Conservation (phyloP, 345 rosid genomes). For the Camelina sativa region DNA sequence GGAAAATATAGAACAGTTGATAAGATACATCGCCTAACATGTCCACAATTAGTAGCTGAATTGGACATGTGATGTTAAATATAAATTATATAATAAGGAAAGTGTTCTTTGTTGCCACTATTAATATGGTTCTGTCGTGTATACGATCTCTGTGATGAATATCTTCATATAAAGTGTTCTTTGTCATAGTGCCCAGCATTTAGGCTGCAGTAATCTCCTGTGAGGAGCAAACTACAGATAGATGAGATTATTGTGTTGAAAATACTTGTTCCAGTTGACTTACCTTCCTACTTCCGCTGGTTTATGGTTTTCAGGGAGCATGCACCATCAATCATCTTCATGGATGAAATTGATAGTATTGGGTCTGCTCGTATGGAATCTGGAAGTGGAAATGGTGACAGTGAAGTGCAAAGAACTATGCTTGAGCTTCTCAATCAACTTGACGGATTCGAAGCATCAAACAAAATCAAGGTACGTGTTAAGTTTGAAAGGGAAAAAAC, state of each 20-base stretch:
- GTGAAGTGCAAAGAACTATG: conserved; percentile 99
- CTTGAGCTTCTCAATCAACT: conserved; percentile 99
- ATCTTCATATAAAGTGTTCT: neutral
- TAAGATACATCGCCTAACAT: neutral
- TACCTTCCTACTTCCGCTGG: neutral
- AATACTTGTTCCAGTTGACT: neutral
- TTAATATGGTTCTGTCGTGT: neutral
- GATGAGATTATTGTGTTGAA: conserved; percentile 6
- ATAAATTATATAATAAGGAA: neutral
- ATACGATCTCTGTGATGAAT: neutral
- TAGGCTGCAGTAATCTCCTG: neutral
- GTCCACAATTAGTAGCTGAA: neutral
- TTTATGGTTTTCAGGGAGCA: conserved; percentile 70
- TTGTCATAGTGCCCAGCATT: neutral
- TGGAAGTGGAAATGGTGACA: conserved; percentile 99
- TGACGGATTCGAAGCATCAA: conserved; percentile 98
- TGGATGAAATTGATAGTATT: conserved; percentile 98
- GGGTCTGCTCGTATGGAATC: conserved; percentile 99
- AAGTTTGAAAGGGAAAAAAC: neutral
- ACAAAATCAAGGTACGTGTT: conserved; percentile 86
- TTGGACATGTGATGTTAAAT: neutral
- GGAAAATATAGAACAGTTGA: neutral
- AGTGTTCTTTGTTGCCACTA: neutral
- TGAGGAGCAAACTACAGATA: neutral
- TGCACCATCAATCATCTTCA: conserved; percentile 95